Base-by-base conservation (phyloP, 208 protist genomes). In the Leishmania gerbilli region DNA sequence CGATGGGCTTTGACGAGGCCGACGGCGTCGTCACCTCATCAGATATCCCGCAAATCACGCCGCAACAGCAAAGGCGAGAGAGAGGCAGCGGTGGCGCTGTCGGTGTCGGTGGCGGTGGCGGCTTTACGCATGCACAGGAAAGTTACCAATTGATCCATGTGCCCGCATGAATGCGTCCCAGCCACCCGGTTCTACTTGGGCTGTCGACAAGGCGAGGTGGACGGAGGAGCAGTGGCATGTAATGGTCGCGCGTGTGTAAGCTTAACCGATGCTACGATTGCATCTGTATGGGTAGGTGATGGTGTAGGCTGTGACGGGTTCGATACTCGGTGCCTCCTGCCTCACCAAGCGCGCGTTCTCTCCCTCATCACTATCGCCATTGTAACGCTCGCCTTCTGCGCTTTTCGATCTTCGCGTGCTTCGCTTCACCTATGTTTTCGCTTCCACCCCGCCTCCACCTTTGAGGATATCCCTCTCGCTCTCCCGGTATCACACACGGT, bases 1-100 rank as follows among this genome's bases (percentile, higher is more conserved):
- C 79, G 19, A 42, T 92, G 27, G 84, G 88, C 83, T 90, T 92
- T 74, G 84, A 87, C 65, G 82, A 79, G 56, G n/a, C 45, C 7
- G 76, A 79, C 45, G 56, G 74, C 49, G 80, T 68, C 17, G 75
- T 49, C 13, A 71, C 79, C 7, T 56, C 79, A 21, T 83, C 74
- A 3, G 62, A 74, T 74, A 58, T 69, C 15, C 56, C 37, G 6
- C 42, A 34, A n/a, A 31, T 67, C 64, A 7, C 47, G 65, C 65
- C 19, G 15, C 49, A 13, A 74, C 60, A 3, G 27, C 45, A 45
- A 64, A 37, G 65, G 58, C 40, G 42, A 45, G 76, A 47, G 40
- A 60, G 24, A 71, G 74, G 65, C 53, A 40, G 65, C 34, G 65
- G 34, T 71, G 11, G 34, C 24, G 58, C 19, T 7, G 21, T 31